Base-by-base conservation (phyloP, 2,329 filamentous ascomycete genomes). In the Botrytis elliptica region DNA sequence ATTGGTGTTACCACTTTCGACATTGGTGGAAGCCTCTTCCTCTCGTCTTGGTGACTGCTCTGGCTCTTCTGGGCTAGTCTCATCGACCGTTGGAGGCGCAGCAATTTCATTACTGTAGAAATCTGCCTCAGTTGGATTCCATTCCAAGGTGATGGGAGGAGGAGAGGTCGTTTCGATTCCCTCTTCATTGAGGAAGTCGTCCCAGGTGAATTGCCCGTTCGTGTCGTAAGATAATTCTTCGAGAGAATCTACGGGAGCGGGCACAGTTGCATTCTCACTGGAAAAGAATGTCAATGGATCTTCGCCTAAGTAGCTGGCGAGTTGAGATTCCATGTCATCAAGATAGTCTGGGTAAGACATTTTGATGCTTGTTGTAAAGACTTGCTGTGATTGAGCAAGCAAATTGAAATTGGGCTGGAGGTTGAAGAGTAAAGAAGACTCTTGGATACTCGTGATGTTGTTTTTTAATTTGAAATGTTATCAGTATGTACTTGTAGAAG, bases 21-120 rank as follows among this genome's bases (percentile, higher is more conserved):
- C 0, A 18, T 18, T 38, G 22, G 12, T 25, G 10, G 0, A 2
- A 25, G 22, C 1, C 7, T n/a, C 12, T 36, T 38, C 10, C 0
- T 62, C 6, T 38, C 4, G 59, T 4, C 7, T 4, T 4, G 52
- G 3, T 5, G 52, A 8, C 52, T 55, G n/a, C n/a, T n/a, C n/a
- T n/a, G n/a, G n/a, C n/a, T n/a, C n/a, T n/a, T n/a, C n/a, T n/a
- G n/a, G n/a, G n/a, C n/a, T n/a, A n/a, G n/a, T n/a, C n/a, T n/a
- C 49, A 57, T 57, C 7, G 3, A 18, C 14, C 3, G 16, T 18
- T 8, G 14, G 14, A 18, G 52, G n/a, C 7, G 52, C 5, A 33
- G 8, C 14, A 33, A 9, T 33, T 2, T 29, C 52, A 57, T 8
- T 16, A 3, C 2, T 25, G 3, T 18, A 8, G 6, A 57, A 29